Base-by-base conservation (phyloP, 148 eudicot species). In the Chenopodium album region DNA sequence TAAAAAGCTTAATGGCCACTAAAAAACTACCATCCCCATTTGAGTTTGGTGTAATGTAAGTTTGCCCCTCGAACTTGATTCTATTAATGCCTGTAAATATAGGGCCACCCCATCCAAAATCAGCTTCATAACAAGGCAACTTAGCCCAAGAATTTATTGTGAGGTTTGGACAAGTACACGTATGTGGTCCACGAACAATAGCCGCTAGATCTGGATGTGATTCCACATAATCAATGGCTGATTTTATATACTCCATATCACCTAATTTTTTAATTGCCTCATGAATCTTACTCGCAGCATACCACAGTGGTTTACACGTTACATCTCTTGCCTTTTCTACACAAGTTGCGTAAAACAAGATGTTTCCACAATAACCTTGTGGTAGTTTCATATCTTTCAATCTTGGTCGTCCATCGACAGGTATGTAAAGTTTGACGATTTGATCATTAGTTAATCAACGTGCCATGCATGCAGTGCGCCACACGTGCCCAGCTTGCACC, bases 31-130 rank as follows among this genome's bases (percentile, higher is more conserved):
- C 85, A 75, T 85, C 85, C 10, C 56, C 77, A 76, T 79, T 82
- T 56, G 80, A 62, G 79, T 80, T 85, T 48, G 83, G 77, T 71
- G 76, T 65, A 79, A 85, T 82, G 41, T 66, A 64, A 0, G 87
- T 81, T 29, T 82, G 80, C 32, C 87, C 87, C 50, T 85, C 87
- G 31, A 69, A 82, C 20, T 82, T 76, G 22, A 85, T 80, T 50
- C 87, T 83, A 47, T 85, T 82, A 4, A 81, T 79, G 8, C 87
- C 83, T 69, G 82, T 71, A 34, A 34, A 34, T 34, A 34, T 2
- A 34, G 37, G 37, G 37, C 37, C 37, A 34, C 37, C 37, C 37
- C 83, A 85, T 9, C 87, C 87, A n/a, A 85, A 85, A 72, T 85
- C 83, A 1, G 83, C 83, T 64, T 85, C 85, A 50, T 72, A 29